phyloP scores from a whole-genome alignment of 2,329 filamentous ascomycete species.

The Exserohilum turcica region DNA sequence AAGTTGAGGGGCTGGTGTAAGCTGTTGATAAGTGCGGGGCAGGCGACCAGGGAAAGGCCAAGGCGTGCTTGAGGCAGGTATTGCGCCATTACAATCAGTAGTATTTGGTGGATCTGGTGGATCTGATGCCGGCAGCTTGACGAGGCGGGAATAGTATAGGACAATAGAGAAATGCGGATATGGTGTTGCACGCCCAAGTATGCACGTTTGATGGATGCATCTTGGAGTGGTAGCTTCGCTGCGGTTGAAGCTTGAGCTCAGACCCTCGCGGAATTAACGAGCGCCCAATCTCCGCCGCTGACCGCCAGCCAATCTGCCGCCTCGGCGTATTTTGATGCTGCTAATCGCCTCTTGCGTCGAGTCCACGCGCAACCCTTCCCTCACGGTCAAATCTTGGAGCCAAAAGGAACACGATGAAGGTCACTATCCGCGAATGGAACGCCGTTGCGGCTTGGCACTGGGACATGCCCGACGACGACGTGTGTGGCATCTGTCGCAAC shows the following conservation, averaged over 20 bases:
- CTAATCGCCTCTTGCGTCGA: conserved; percentile 28
- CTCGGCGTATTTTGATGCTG: conserved; percentile 14
- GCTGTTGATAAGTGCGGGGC: conserved; percentile 15
- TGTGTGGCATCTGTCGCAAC: conserved; percentile 97
- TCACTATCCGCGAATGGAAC: conserved; percentile 91
- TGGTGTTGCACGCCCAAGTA: neutral
- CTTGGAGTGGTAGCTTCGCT: neutral
- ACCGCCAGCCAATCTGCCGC: conserved; percentile 25
- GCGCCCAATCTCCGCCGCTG: conserved; percentile 19
- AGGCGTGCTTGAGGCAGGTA: conserved; percentile 10
- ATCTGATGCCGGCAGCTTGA: neutral
- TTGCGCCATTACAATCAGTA: neutral
- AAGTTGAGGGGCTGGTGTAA: conserved; percentile 5
- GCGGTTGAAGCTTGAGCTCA: conserved; percentile 15
- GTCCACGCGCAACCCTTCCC: conserved; percentile 6
- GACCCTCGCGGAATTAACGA: conserved; percentile 13
- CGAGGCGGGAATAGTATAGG: neutral
- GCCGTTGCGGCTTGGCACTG: conserved; percentile 96
- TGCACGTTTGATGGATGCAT: too few relatives aligned
- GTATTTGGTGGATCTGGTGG: neutral
- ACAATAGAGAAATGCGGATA: neutral
- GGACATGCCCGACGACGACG: conserved; percentile 96
- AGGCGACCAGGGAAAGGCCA: conserved; percentile 7
- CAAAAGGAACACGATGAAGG: conserved; percentile 71
- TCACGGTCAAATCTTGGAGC: conserved; percentile 4